A percentile compares a stretch with the other conserved stretches of the same genome.
Conservation (phyloP, 495 filamentous ascomycete species). For the Xylaria curta region DNA sequence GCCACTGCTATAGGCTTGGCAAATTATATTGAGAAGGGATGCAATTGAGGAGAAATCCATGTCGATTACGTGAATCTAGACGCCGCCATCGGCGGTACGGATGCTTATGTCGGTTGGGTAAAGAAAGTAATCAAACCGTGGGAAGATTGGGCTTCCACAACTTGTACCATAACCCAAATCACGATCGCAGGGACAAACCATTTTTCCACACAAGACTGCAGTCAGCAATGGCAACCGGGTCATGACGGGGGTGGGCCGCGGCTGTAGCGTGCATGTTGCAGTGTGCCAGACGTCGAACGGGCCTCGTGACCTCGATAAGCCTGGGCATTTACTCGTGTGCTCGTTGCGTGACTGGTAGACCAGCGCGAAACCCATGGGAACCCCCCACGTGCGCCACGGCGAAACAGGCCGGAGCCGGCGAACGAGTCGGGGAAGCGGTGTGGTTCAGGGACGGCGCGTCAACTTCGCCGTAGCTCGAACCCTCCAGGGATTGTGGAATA, state of each 20-base stretch:
- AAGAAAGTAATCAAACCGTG: background rate
- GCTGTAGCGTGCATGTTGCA: constrained; percentile 24
- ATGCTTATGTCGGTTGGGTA: constrained; percentile 6
- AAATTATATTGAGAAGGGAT: background rate
- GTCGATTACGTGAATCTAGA: background rate
- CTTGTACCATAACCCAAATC: constrained; percentile 12
- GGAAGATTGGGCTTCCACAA: constrained; percentile 24
- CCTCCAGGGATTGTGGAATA: background rate
- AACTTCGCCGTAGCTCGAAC: constrained; percentile 7
- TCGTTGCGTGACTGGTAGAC: background rate
- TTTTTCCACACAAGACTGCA: background rate
- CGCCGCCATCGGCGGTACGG: constrained; percentile 18
- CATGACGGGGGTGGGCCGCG: background rate
- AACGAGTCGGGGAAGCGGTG: constrained; percentile 25
- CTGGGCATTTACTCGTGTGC: constrained; percentile 3
- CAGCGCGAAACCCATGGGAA: constrained; percentile 10
- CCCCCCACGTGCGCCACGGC: constrained; percentile 28
- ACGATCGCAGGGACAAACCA: constrained; percentile 16
- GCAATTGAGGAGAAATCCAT: background rate
- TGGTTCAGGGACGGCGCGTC: background rate
- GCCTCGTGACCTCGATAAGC: constrained; percentile 27
- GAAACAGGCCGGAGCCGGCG: constrained; percentile 28
- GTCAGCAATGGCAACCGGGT: constrained; percentile 16
- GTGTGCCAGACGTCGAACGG: constrained; percentile 23
- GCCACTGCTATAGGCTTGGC: background rate